Evolutionary conservation across 306 rosid species (phyloP).

Genomic region (Rosa multiflora): DNA sequence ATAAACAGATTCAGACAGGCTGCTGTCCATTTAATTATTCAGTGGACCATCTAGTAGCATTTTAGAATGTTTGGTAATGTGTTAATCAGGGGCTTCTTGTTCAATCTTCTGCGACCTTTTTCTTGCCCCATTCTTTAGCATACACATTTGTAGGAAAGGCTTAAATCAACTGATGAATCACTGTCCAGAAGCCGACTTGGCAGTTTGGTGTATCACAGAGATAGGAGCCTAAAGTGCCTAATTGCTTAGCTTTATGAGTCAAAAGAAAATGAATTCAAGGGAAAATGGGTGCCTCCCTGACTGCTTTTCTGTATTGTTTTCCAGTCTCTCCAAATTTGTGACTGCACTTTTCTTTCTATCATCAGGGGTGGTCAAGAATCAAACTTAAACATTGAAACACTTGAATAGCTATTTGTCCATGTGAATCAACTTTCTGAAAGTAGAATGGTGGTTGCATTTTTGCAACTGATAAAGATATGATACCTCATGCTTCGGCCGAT

Average conservation of each 20-base stretch:
- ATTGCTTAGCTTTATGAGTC: neutral
- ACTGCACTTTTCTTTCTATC: neutral
- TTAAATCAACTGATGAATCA: neutral
- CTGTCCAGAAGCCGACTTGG: neutral
- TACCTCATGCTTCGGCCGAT: neutral
- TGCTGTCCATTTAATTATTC: neutral
- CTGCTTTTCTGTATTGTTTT: neutral
- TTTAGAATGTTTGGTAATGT: neutral
- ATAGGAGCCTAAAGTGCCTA: neutral
- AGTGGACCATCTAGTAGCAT: neutral
- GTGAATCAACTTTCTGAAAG: conserved; percentile 6
- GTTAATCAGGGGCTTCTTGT: conserved; percentile 5
- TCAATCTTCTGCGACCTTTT: neutral
- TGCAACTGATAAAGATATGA: conserved; percentile 4
- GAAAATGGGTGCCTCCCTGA: neutral
- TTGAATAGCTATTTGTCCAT: neutral
- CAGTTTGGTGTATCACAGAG: neutral
- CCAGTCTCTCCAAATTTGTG: neutral
- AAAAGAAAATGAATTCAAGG: neutral
- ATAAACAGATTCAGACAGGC: neutral
- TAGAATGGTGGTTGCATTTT: neutral
- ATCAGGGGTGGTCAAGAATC: neutral
- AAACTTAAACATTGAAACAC: neutral
- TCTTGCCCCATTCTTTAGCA: neutral
- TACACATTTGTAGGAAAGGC: neutral